These are phyloP conservation scores for Chenopodium suecicum DNA, from an alignment of 148 eudicot species.

Conservation along the genomic window DNA sequence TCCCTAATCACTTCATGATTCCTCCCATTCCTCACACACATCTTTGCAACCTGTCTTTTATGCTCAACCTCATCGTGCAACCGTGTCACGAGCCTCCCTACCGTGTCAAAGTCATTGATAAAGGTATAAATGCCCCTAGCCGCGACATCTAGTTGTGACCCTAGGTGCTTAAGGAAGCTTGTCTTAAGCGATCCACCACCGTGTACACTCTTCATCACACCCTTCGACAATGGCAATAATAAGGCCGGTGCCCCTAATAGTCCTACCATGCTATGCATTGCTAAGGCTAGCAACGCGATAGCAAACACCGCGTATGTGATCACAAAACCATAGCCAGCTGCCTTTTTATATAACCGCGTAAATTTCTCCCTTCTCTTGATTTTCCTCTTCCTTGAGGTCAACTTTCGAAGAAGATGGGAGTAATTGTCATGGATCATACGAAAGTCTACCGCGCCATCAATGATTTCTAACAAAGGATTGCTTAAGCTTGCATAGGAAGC, in stretches of 20 bases:
- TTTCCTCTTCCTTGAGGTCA: conserved; percentile 41
- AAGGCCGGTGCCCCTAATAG: conserved; percentile 47
- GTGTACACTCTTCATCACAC: conserved; percentile 25
- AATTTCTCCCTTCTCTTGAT: conserved; percentile 42
- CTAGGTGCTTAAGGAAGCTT: conserved; percentile 27
- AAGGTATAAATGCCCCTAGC: conserved; percentile 63
- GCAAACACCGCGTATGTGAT: conserved; percentile 32
- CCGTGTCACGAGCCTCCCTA: conserved; percentile 61
- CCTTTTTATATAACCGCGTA: conserved; percentile 37
- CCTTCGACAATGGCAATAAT: conserved; percentile 29
- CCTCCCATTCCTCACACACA: conserved; percentile 57
- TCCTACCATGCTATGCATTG: conserved; percentile 52
- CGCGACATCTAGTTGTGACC: conserved; percentile 58
- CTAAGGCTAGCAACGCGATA: conserved; percentile 41
- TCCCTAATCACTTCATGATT: conserved; percentile 51
- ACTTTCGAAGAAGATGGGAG: conserved; percentile 33
- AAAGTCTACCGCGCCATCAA: conserved; percentile 31
- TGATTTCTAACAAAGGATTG: conserved; percentile 47
- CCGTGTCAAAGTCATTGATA: conserved; percentile 68
- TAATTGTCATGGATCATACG: conserved; percentile 33
- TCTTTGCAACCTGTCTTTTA: conserved; percentile 41
- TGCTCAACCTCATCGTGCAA: conserved; percentile 68
- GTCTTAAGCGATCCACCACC: conserved; percentile 17
- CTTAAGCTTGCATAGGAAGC: conserved; percentile 35
- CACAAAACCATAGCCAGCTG: conserved; percentile 28